A percentile compares a stretch with the other conserved stretches of the same genome.
Evolutionary conservation across 495 filamentous ascomycete genomes (phyloP).

Genomic region (Tuber borchii): DNA sequence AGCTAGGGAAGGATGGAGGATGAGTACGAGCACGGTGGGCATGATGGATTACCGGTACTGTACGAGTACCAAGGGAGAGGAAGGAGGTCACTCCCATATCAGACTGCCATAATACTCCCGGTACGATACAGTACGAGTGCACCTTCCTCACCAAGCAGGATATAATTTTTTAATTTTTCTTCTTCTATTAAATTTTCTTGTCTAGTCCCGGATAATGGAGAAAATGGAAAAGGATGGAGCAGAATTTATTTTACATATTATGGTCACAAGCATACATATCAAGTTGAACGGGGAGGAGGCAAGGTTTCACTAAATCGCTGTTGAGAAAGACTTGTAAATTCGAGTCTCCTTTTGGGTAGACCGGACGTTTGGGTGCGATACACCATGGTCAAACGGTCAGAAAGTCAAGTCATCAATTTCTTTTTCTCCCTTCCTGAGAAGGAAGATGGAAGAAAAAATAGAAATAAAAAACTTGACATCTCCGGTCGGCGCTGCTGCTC

Average conservation of each 20-base stretch:
- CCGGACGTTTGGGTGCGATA: background rate
- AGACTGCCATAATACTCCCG: background rate
- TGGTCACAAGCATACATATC: background rate
- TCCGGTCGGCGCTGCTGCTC: constrained; percentile 22
- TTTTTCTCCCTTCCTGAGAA: constrained; percentile 10
- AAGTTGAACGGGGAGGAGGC: background rate
- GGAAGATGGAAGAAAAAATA: constrained; percentile 13
- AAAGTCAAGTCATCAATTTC: constrained; percentile 24
- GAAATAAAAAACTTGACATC: constrained; percentile 33
- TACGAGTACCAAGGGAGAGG: too few relatives aligned
- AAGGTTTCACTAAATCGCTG: background rate
- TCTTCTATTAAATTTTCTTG: background rate
- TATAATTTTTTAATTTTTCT: background rate
- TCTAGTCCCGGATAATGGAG: background rate
- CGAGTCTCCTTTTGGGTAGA: background rate
- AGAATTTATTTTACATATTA: background rate
- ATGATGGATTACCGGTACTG: too few relatives aligned
- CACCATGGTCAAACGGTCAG: background rate
- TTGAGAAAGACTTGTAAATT: background rate
- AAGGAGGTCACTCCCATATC: too few relatives aligned
- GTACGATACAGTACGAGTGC: background rate
- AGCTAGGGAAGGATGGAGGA: too few relatives aligned
- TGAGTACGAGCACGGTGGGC: too few relatives aligned
- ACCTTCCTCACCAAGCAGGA: background rate
- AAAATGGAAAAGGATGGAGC: background rate